These are phyloP conservation scores for Lichina pygmaea DNA, from an alignment of 495 filamentous ascomycete species.

Conservation along the genomic window DNA sequence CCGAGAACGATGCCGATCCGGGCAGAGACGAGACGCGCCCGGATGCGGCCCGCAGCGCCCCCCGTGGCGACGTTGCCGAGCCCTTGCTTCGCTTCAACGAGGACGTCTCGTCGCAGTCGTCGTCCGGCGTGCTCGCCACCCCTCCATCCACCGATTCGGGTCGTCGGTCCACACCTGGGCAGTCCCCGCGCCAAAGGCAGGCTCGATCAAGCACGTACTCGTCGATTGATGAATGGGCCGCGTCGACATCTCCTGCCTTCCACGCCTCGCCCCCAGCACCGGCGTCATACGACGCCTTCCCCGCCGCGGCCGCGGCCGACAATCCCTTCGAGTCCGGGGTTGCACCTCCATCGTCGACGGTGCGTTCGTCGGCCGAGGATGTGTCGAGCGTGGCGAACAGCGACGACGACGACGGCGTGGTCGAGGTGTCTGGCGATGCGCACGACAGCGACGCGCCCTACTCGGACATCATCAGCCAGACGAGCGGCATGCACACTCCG, in stretches of 20 bases:
- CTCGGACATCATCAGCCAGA: conserved; percentile 38
- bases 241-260: conserved; percentile 5
- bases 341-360: no score
- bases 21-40: neutral
- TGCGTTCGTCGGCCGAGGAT: neutral
- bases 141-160: conserved; percentile 11
- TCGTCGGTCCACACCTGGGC: neutral
- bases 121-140: conserved; percentile 14
- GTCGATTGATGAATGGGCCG: conserved; percentile 11
- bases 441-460: neutral
- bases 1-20: no score
- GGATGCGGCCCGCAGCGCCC: neutral
- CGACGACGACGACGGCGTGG: neutral
- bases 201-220: conserved; percentile 3
- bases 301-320: neutral
- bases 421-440: neutral
- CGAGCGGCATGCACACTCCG: conserved; percentile 33
- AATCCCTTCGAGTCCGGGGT: neutral
- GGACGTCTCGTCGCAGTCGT: conserved; percentile 1
- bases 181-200: neutral
- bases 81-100: neutral
- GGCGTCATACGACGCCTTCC: neutral
- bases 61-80: no score
- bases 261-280: neutral
- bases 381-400: neutral